Evolutionary conservation across 352 stramenopile species (phyloP).

Genomic region (Stramenopiles sp.): DNA sequence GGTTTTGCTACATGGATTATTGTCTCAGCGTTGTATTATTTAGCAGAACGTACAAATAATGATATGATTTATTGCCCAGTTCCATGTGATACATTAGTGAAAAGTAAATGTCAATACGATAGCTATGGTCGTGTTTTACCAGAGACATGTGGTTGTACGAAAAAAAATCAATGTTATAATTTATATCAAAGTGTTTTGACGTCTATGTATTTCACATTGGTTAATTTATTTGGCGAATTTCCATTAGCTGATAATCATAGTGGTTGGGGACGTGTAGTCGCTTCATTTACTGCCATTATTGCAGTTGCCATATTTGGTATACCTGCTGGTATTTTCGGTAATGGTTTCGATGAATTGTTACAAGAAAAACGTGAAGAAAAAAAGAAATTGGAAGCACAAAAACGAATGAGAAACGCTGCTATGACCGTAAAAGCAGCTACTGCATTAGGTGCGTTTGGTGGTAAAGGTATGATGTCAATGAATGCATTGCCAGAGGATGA

Average conservation of each 20-base stretch:
- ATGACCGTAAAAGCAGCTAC: neutral
- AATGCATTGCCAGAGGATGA: neutral
- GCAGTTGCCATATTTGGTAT: constrained; percentile 40
- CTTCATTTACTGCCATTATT: constrained; percentile 37
- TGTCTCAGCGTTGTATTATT: constrained; percentile 34
- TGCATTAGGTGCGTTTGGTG: neutral
- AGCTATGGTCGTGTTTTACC: neutral
- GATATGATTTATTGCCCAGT: constrained; percentile 35
- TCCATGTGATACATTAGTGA: constrained; percentile 17
- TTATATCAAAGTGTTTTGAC: constrained; percentile 33
- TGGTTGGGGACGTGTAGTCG: constrained; percentile 28
- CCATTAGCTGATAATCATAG: constrained; percentile 36
- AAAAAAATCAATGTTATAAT: constrained; percentile 34
- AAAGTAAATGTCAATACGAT: neutral
- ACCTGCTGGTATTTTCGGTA: constrained; percentile 38
- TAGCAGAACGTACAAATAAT: constrained; percentile 33
- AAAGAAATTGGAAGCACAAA: neutral
- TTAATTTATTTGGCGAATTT: constrained; percentile 53
- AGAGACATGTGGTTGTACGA: neutral
- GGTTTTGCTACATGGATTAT: constrained; percentile 38
- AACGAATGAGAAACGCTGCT: neutral
- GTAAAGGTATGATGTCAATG: neutral
- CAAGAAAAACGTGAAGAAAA: constrained; percentile 12
- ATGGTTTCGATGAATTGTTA: constrained; percentile 41
- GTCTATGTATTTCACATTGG: constrained; percentile 34